Conservation (phyloP, 441 rosid species). For the Pelargonium cotyledonis region DNA sequence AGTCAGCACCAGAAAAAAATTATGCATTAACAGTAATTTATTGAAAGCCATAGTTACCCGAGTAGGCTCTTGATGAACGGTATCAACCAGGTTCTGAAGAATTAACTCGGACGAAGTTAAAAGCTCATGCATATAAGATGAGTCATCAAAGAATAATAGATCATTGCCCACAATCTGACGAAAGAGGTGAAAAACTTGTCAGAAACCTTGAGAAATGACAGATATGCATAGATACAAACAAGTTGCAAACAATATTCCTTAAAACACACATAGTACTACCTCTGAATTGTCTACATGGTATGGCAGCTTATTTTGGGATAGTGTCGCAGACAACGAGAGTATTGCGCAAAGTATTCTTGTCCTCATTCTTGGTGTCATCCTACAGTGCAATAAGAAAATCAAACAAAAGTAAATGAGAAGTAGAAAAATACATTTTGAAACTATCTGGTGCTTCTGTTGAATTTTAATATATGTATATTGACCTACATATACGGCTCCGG, state of each 20-base stretch:
- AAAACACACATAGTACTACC: constrained; percentile 33
- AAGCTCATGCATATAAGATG: constrained; percentile 54
- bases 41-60: constrained; percentile 33
- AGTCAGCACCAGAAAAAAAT: constrained; percentile 18
- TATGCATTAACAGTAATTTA: not conserved
- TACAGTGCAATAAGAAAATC: constrained; percentile 22
- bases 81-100: constrained; percentile 41
- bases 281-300: constrained; percentile 42
- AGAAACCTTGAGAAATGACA: constrained; percentile 1
- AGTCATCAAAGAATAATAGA: constrained; percentile 53
- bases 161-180: constrained; percentile 59
- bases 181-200: constrained; percentile 12
- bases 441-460: no score
- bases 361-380: constrained; percentile 56
- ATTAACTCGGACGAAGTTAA: constrained; percentile 33
- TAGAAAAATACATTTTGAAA: not conserved
- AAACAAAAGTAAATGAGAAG: constrained; percentile 12
- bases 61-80: constrained; percentile 59
- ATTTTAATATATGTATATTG: no score
- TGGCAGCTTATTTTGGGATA: constrained; percentile 70
- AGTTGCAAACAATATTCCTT: not conserved
- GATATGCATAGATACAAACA: not conserved
- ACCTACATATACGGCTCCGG: no score
- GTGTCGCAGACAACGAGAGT: constrained; percentile 50
- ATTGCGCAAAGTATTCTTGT: constrained; percentile 46